Percentiles rank a stretch among this genome's conserved stretches.
These are phyloP conservation scores for Hippophae gyantsensis DNA, from an alignment of 306 rosid species.

Conservation along the genomic window DNA sequence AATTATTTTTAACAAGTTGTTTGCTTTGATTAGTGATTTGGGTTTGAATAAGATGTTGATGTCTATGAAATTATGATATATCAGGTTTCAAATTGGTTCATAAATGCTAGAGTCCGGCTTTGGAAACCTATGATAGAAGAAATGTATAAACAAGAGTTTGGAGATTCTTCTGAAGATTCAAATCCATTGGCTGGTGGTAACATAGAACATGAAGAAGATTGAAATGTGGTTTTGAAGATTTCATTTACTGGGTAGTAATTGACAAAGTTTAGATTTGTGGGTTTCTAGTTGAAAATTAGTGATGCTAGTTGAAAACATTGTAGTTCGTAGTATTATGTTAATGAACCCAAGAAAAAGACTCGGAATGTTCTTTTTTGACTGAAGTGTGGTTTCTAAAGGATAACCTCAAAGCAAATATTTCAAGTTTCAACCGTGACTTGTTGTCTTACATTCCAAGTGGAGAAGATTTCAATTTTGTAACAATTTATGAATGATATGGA, in stretches of 20 bases:
- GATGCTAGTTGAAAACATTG: not conserved
- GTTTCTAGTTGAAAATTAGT: not conserved
- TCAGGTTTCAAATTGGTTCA: conserved; percentile 88
- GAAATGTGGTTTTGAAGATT: not conserved
- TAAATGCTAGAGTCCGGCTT: conserved; percentile 73
- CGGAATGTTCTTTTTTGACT: not conserved
- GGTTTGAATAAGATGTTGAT: not conserved
- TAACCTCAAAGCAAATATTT: too few species aligned
- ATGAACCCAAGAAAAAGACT: conserved; percentile 3
- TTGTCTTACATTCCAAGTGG: too few species aligned
- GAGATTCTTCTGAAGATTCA: conserved; percentile 78
- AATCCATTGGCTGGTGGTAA: conserved; percentile 36
- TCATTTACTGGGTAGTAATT: not conserved
- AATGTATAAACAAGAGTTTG: conserved; percentile 82
- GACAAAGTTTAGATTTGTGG: not conserved
- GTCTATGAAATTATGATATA: not conserved
- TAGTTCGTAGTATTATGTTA: not conserved
- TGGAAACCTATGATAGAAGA: conserved; percentile 97
- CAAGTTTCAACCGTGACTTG: not conserved
- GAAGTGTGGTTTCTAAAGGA: not conserved
- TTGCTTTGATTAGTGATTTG: too few species aligned
- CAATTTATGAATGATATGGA: too few species aligned
- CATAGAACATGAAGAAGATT: conserved; percentile 45
- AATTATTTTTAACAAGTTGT: conserved; percentile 9
- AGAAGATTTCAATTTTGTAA: too few species aligned